Evolutionary conservation across 306 rosid species (phyloP).

Genomic region (Aeschynomene evenia): DNA sequence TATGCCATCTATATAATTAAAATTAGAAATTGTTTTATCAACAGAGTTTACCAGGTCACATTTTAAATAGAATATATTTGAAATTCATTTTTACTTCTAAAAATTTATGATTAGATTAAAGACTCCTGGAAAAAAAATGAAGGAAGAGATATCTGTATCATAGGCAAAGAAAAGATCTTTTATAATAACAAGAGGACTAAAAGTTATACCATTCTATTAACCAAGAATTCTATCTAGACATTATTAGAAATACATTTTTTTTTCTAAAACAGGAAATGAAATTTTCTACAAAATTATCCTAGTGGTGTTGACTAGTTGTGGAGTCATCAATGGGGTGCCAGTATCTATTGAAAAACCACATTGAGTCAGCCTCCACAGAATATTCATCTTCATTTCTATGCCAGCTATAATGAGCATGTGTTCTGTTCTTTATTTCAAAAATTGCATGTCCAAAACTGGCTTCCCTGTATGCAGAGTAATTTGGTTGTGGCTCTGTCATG

Average conservation of each 20-base stretch:
- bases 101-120: too few relatives aligned
- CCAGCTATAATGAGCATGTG: slow-evolving; percentile 76
- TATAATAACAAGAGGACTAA: not conserved
- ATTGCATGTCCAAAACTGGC: slow-evolving; percentile 79
- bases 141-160: too few relatives aligned
- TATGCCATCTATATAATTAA: too few relatives aligned
- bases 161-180: too few relatives aligned
- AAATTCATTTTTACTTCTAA: too few relatives aligned
- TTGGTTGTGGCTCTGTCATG: slow-evolving; percentile 68
- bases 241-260: too few relatives aligned
- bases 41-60: too few relatives aligned
- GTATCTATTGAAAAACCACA: slow-evolving; percentile 63
- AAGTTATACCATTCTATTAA: too few relatives aligned
- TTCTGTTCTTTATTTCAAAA: slow-evolving; percentile 63
- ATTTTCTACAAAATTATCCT: not conserved
- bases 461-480: slow-evolving; percentile 64
- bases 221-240: not conserved
- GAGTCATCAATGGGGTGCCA: slow-evolving; percentile 60
- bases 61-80: too few relatives aligned
- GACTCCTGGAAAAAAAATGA: too few relatives aligned
- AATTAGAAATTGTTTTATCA: too few relatives aligned
- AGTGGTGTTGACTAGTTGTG: not conserved
- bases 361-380: slow-evolving; percentile 56
- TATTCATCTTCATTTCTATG: slow-evolving; percentile 62
- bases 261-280: not conserved